Base-by-base conservation (phyloP, 495 filamentous ascomycete species). In the Penicillium diatomitis region DNA sequence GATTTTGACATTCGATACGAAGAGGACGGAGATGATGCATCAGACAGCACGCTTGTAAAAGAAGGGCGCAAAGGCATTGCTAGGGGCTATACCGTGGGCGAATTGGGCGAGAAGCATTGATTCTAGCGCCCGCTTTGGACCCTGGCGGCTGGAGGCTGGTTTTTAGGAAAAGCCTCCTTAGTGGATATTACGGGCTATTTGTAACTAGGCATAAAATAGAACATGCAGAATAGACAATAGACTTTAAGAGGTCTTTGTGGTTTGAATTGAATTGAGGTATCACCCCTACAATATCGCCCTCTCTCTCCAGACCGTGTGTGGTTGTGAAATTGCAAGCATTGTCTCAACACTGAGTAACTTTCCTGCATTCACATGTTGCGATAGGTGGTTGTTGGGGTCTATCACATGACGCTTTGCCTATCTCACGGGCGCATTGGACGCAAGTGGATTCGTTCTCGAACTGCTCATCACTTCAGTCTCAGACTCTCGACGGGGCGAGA, bases 21-120 rank as follows among this genome's bases (percentile, higher is more conserved):
- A 38, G 79, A 84, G 6, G 74, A 79, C 7, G 20, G 20, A 20
- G 74, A 79, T 8, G 72, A 80, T 7, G 55, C 48, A 31, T 56
- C 50, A 9, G 66, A 72, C 35, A 76, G 78, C 20, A 79, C 79
- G 6, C 45, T 66, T 34, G 74, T 90, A 46, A 86, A 95, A 62
- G 82, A 94, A 64, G 92, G 92, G 29, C 83, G 88, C 62, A 85
- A 83, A 55, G 94, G 94, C 8, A 81, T 96, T 46, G 92, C 92
- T 39, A 85, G 86, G 60, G 94, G 91, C 1, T 99, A 99, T 74
- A 81, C 72, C 0, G 82, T 92, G 48, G 88, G 86, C 12, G 77
- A 76, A 29, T 62, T 62, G 49, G 54, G 54, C 47, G 60, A 71
- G 32, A 64, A 58, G 44, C 70, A 73, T 42, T 42, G 31, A 29